Evolutionary conservation across 1,284 basidiomycete species (phyloP), one percentile per base, ranked within the genome.

Genomic region (Meira miltonrushii): DNA sequence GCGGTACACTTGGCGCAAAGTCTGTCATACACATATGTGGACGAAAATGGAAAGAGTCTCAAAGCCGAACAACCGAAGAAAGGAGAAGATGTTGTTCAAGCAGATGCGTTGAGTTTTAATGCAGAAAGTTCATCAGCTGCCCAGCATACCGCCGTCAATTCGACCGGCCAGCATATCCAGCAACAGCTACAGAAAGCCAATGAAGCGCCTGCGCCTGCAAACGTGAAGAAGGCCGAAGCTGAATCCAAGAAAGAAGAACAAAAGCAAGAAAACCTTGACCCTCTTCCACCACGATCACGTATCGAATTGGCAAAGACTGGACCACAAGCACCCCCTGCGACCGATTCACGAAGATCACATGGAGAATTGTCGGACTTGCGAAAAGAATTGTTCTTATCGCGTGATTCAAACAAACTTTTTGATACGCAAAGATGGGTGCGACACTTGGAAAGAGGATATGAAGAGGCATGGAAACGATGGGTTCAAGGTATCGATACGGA

Each of bases 381-480:
- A 13, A 55, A 57, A 17, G 44, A 51, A 7, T 78, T 86, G 9
- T 85, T 83, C 75, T 72, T 84, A 21, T 77, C 78, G 25, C 75
- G 85, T 19, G 83, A 84, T 39, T 66, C 62, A 8, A 81, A 81
- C 68, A 81, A 83, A 0, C 72, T 86, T 43, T 86, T 86, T 60
- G 84, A 86, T 65, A 85, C 85, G 0, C 64, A 60, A 43, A 77
- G 82, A 28, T 86, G 85, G 85, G 82, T 81, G 12, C 69, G 75
- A 37, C 84, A 85, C 61, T 65, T 85, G 46, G 85, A 86, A 72
- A 82, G 82, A 63, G 83, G 80, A 0, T 81, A 81, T 57, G 60
- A 63, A 38, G 82, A 82, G 48, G 84, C 83, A 0, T 86, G 85
- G 85, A 74, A 75, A 39, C 79, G 85, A 41, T 86, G 83, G 82